These are phyloP conservation scores for Xerophyta viscosa DNA, from an alignment of 106 monocot species.

Conservation along the genomic window DNA sequence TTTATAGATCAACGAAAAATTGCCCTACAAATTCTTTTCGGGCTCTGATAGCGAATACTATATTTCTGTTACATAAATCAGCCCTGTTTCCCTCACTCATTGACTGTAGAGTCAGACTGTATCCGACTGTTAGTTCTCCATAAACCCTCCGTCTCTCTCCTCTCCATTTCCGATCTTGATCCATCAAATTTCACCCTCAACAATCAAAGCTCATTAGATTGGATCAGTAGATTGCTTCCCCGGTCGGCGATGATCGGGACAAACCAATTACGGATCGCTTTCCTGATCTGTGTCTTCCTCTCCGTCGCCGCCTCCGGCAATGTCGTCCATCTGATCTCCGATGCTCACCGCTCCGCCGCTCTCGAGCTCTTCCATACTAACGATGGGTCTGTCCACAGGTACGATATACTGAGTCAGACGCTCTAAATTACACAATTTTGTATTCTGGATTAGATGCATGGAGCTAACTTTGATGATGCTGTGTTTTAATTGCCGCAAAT, in stretches of 20 bases:
- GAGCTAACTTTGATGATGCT: no score
- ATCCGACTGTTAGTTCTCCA: not conserved
- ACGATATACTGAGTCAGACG: not conserved
- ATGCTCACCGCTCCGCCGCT: constrained; percentile 9
- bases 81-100: no score
- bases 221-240: not conserved
- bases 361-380: constrained; percentile 1
- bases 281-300: not conserved
- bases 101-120: no score
- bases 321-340: not conserved
- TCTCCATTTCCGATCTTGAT: not conserved
- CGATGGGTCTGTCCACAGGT: constrained; percentile 7
- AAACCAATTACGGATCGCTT: not conserved
- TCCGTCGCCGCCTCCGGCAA: not conserved
- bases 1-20: no score
- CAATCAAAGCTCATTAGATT: no score
- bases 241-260: not conserved
- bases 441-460: not conserved
- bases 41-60: no score
- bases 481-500: no score
- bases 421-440: not conserved
- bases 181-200: not conserved
- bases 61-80: no score
- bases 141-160: not conserved
- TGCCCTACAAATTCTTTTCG: no score